Evolutionary conservation across 1,139 yeast species (phyloP), one percentile per base, ranked within the genome.

Genomic region (Kodamaea alishanica): DNA sequence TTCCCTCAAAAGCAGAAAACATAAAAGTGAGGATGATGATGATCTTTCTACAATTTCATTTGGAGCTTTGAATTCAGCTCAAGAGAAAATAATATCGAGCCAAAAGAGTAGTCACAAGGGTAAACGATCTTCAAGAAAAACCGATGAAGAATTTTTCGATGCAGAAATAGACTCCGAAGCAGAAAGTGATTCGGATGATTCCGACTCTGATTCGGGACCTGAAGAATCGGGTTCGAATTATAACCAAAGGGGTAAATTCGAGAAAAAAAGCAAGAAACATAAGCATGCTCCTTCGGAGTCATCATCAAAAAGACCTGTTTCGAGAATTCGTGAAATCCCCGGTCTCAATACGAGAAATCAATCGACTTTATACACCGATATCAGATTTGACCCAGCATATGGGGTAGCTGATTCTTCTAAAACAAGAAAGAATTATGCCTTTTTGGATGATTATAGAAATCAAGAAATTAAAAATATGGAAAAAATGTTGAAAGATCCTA

Each of bases 351-450:
- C 61, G 11, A 34, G 41, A 6, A 34, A 34, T 23, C 43, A 44
- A 28, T 58, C 69, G 32, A 58, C 68, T 26, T 58, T 81, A 28
- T 79, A 84, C 55, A 73, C 79, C 38, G 98, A 92, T 65, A 81
- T 94, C 26, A 73, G 98, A 49, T 92, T 92, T 58, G 96, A 90
- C 61, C 77, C 94, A 1, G 89, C 96, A 0, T 79, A 81, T 47
- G 97, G 97, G 42, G 84, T 80, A 51, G 86, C 95, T 0, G 92
- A 89, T 55, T 63, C 78, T 42, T 65, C 69, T 26, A 71, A 72
- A 43, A 76, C 83, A 26, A 71, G 97, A 40, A 77, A 79, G 52
- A 81, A 90, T 55, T 92, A 92, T 64, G 77, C 80, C 32, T 92
- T 92, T 54, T 65, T 92, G 45, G 95, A 90, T 61, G 90, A 85